Percentiles rank a stretch among this genome's conserved stretches.
Evolutionary conservation across 140 eudicot genomes (phyloP).

Genomic region (Eryngium alpinum): DNA sequence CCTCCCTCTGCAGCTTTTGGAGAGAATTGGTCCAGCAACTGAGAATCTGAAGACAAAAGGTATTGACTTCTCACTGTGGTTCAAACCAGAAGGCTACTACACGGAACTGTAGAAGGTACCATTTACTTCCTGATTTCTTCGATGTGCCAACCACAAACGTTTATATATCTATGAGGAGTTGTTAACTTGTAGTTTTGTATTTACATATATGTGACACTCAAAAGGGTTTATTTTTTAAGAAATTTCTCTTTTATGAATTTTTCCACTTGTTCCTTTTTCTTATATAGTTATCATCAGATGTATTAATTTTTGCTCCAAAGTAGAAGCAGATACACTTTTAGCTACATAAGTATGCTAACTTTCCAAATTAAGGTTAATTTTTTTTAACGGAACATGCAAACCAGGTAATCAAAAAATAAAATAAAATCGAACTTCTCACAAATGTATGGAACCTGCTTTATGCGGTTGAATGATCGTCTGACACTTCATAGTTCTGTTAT

Average conservation of each 20-base stretch:
- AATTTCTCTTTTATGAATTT: not conserved
- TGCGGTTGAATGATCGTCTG: too few relatives aligned
- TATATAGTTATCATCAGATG: too few relatives aligned
- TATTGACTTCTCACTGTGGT: constrained; percentile 87
- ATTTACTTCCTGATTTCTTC: not conserved
- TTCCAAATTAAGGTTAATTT: too few relatives aligned
- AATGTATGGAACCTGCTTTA: too few relatives aligned
- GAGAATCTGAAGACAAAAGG: constrained; percentile 77
- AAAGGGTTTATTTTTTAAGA: not conserved
- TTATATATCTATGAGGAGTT: not conserved
- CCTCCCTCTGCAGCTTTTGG: constrained; percentile 96
- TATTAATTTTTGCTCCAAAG: too few relatives aligned
- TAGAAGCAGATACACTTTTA: not conserved
- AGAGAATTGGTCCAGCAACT: constrained; percentile 85
- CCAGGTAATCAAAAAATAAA: too few relatives aligned
- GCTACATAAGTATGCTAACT: too few relatives aligned
- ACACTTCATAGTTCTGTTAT: too few relatives aligned
- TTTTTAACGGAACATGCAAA: too few relatives aligned
- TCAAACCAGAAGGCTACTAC: constrained; percentile 71
- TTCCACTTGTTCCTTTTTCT: too few relatives aligned
- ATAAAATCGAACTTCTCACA: too few relatives aligned
- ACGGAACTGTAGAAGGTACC: constrained; percentile 43
- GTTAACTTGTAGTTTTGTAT: not conserved
- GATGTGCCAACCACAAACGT: not conserved
- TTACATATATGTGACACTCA: not conserved